Percentiles rank a stretch among this genome's conserved stretches.
phyloP scores from a whole-genome alignment of 352 stramenopile species.

The Globisporangium uncinulatum region DNA sequence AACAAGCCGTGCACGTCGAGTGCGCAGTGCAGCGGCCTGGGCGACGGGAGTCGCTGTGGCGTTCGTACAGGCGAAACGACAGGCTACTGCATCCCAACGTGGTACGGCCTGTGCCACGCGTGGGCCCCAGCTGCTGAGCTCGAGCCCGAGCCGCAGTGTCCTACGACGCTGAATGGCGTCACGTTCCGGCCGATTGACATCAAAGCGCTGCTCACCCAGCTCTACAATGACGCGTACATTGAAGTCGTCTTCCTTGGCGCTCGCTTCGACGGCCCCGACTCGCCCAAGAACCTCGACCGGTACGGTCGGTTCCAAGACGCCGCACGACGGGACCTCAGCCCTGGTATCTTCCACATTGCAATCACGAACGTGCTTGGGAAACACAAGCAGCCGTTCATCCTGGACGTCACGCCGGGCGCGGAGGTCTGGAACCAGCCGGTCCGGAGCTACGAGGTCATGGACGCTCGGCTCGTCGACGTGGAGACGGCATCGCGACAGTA shows the following conservation, averaged over 20 bases:
- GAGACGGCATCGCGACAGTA: no score
- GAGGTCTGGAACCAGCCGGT: constrained; percentile 20
- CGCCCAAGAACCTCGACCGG: constrained; percentile 22
- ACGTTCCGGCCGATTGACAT: constrained; percentile 46
- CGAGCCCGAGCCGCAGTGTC: constrained; percentile 34
- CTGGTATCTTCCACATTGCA: constrained; percentile 44
- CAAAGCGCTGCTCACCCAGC: constrained; percentile 36
- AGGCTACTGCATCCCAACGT: constrained; percentile 40
- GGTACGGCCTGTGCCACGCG: constrained; percentile 49
- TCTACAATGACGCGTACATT: constrained; percentile 30
- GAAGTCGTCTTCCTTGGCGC: constrained; percentile 33
- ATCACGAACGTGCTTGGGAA: constrained; percentile 39
- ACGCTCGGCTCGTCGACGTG: constrained; percentile 1
- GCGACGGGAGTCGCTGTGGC: constrained; percentile 26
- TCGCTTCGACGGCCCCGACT: constrained; percentile 28
- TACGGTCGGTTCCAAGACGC: constrained; percentile 38
- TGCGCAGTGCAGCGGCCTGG: constrained; percentile 7
- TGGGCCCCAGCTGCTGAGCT: constrained; percentile 34
- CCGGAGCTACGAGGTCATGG: constrained; percentile 10
- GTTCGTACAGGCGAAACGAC: constrained; percentile 16
- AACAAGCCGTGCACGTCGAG: constrained; percentile 4
- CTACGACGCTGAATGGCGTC: constrained; percentile 35
- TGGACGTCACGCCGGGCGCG: constrained; percentile 33
- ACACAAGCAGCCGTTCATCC: constrained; percentile 29
- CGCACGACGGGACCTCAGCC: constrained; percentile 38